These are phyloP conservation scores for Carex cristatella DNA, from an alignment of 176 grass and related monocot genomes.

Conservation along the genomic window DNA sequence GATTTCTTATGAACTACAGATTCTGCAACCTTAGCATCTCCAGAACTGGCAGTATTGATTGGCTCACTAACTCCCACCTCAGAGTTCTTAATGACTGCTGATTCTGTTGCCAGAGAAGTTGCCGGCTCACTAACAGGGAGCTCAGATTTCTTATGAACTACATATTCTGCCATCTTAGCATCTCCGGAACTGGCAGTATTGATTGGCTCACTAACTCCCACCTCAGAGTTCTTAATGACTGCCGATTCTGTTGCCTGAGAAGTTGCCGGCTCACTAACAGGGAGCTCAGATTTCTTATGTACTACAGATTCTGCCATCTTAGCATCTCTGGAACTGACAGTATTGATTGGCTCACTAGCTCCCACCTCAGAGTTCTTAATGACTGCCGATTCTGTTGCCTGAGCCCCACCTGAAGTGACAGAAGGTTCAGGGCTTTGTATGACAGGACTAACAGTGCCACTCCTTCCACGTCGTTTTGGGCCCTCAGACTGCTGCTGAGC, in stretches of 20 bases:
- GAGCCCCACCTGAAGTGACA: not conserved
- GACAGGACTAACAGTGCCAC: constrained; percentile 12
- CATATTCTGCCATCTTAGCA: not conserved
- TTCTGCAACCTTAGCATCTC: not conserved
- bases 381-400: constrained; percentile 1
- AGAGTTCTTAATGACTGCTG: not conserved
- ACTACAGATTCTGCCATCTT: not conserved
- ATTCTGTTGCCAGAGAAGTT: not conserved
- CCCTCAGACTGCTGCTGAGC: constrained; percentile 23
- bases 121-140: constrained; percentile 6
- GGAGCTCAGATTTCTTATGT: constrained; percentile 13
- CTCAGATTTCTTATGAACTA: constrained; percentile 14
- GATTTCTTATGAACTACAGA: constrained; percentile 2
- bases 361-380: not conserved
- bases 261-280: constrained; percentile 1
- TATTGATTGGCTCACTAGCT: not conserved
- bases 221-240: not conserved
- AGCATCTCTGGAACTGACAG: not conserved
- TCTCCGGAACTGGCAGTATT: not conserved
- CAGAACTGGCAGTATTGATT: not conserved
- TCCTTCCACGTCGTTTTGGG: constrained; percentile 19
- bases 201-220: not conserved
- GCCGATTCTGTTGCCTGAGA: not conserved
- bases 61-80: not conserved
- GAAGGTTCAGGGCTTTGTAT: constrained; percentile 12